phyloP scores from a whole-genome alignment of 2,329 filamentous ascomycete genomes.

The Ophiostoma himal-ulmi region DNA sequence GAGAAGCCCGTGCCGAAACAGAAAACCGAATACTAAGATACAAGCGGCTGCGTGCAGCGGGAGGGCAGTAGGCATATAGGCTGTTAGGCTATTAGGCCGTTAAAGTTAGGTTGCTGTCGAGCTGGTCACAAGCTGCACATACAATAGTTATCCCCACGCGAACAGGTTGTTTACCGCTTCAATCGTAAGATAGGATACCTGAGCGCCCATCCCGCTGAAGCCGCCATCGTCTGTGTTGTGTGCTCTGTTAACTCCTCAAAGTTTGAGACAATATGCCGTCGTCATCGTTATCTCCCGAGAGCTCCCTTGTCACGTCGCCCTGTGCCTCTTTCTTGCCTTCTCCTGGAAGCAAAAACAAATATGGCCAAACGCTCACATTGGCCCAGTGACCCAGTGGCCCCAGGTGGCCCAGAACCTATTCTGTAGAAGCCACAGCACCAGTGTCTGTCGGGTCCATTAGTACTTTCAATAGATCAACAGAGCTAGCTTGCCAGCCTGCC shows the following conservation, averaged over 20 bases:
- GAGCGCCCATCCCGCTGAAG: slow-evolving; percentile 1
- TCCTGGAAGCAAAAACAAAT: neutral
- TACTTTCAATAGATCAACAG: too few species aligned
- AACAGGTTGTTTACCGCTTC: neutral
- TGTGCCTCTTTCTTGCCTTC: neutral
- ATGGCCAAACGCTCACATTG: neutral
- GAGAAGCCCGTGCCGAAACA: slow-evolving; percentile 4
- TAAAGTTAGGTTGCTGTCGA: neutral
- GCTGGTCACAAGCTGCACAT: neutral
- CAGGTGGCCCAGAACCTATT: too few species aligned
- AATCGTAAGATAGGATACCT: neutral
- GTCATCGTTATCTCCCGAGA: neutral
- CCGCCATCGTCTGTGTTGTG: neutral
- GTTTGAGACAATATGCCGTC: neutral
- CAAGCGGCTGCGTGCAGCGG: neutral
- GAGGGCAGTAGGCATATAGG: neutral
- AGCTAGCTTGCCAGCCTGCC: too few species aligned
- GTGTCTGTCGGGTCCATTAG: too few species aligned
- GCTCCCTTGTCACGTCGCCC: neutral
- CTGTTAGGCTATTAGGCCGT: neutral
- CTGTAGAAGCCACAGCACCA: too few species aligned
- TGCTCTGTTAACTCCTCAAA: neutral
- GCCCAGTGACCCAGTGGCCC: too few species aligned
- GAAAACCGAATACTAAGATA: neutral
- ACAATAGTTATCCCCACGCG: neutral